These are phyloP conservation scores for Macroventuria anomochaeta DNA, from an alignment of 2,329 filamentous ascomycete species.

Conservation along the genomic window DNA sequence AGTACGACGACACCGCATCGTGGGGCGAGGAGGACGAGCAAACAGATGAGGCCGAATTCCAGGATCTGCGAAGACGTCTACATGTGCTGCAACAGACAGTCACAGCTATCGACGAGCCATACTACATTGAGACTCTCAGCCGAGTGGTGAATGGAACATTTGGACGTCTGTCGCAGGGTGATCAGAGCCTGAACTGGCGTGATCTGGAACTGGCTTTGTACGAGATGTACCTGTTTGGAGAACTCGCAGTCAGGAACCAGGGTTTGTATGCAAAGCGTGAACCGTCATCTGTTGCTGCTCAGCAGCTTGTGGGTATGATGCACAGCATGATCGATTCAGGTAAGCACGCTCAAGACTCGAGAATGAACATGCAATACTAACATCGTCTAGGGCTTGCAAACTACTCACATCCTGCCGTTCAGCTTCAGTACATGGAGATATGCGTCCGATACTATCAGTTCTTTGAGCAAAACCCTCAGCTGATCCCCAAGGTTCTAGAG, in stretches of 20 bases:
- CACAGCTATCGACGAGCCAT: constrained; percentile 82
- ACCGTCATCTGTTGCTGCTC: constrained; percentile 78
- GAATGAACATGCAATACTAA: constrained; percentile 13
- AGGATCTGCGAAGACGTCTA: constrained; percentile 87
- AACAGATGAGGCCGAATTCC: constrained; percentile 96
- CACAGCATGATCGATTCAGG: constrained; percentile 91
- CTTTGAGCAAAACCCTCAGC: constrained; percentile 82
- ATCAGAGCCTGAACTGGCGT: constrained; percentile 86
- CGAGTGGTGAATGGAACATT: constrained; percentile 89
- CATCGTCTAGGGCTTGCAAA: constrained; percentile 71
- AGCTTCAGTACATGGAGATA: constrained; percentile 98
- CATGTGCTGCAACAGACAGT: constrained; percentile 92
- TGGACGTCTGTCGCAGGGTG: constrained; percentile 72
- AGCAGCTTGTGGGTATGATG: constrained; percentile 91
- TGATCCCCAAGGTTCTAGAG: constrained; percentile 86
- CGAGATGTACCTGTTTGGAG: constrained; percentile 95
- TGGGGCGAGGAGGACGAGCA: constrained; percentile 96
- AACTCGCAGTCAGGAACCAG: constrained; percentile 86
- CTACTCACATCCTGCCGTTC: constrained; percentile 87
- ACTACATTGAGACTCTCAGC: constrained; percentile 89
- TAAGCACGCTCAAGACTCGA: constrained; percentile 52
- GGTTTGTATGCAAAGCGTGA: constrained; percentile 86
- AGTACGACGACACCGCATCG: constrained; percentile 90
- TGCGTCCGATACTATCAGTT: constrained; percentile 93
- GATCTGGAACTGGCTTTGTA: constrained; percentile 92